phyloP scores from a whole-genome alignment of 163 green algal species.

The Chloromonas sp. region DNA sequence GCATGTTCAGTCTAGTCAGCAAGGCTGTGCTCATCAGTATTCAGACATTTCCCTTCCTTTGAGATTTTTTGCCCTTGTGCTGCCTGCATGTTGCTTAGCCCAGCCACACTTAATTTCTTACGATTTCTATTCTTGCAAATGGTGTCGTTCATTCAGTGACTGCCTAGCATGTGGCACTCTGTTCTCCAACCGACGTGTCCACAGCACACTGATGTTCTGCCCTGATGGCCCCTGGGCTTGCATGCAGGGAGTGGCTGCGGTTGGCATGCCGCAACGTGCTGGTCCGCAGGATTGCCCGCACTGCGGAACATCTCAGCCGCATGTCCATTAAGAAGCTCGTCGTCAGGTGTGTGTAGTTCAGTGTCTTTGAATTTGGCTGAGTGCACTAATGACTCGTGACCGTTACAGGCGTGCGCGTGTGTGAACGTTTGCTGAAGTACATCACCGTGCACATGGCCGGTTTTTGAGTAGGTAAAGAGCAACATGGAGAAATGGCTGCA shows the following conservation, averaged over 20 bases:
- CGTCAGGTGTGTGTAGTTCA: neutral
- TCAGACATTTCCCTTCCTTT: too few relatives aligned
- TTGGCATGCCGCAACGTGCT: constrained; percentile 24
- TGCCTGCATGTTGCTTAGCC: too few relatives aligned
- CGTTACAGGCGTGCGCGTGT: neutral
- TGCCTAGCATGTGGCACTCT: too few relatives aligned
- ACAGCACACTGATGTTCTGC: too few relatives aligned
- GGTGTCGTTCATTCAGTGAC: too few relatives aligned
- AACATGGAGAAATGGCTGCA: neutral
- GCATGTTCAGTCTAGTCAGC: too few relatives aligned
- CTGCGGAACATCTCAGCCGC: constrained; percentile 1
- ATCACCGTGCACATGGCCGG: neutral
- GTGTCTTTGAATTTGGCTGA: neutral
- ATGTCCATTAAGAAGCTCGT: neutral
- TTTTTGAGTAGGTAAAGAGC: too few relatives aligned
- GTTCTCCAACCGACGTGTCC: too few relatives aligned
- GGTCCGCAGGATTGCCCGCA: constrained; percentile 13
- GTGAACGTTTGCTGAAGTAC: neutral
- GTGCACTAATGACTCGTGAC: neutral
- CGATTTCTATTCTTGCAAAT: too few relatives aligned
- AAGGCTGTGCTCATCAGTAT: too few relatives aligned
- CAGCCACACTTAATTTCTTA: too few relatives aligned
- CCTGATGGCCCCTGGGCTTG: neutral
- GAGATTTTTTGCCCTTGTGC: too few relatives aligned
- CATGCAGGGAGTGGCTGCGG: constrained; percentile 8